A percentile compares a stretch with the other conserved stretches of the same genome.
phyloP scores from a whole-genome alignment of 148 eudicot genomes.

The Linanthus parryae region DNA sequence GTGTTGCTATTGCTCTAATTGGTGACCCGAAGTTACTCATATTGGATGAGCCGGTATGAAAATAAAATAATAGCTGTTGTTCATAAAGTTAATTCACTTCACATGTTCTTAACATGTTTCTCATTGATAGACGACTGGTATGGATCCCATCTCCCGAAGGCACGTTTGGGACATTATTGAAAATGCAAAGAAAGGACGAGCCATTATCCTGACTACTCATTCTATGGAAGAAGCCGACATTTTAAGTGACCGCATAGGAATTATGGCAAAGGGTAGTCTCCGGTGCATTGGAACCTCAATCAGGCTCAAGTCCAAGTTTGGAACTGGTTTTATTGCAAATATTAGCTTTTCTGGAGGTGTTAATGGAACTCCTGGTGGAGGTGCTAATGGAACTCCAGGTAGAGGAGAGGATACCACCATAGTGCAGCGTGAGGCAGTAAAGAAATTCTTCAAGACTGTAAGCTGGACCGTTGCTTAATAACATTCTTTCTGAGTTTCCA shows the following conservation, averaged over 20 bases:
- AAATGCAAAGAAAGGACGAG: slow-evolving; percentile 69
- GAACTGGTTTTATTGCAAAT: slow-evolving; percentile 64
- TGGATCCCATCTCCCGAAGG: slow-evolving; percentile 85
- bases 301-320: slow-evolving; percentile 66
- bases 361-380: slow-evolving; percentile 18
- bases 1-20: slow-evolving; percentile 74
- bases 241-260: slow-evolving; percentile 69
- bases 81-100: neutral
- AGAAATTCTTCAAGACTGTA: slow-evolving; percentile 56
- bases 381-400: too few relatives aligned
- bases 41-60: slow-evolving; percentile 77
- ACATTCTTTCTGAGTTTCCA: too few relatives aligned
- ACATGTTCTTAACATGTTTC: neutral
- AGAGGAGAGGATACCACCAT: slow-evolving; percentile 10
- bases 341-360: slow-evolving; percentile 39
- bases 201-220: slow-evolving; percentile 72
- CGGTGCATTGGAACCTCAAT: slow-evolving; percentile 84
- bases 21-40: slow-evolving; percentile 79
- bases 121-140: slow-evolving; percentile 64
- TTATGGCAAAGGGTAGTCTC: slow-evolving; percentile 91
- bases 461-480: slow-evolving; percentile 12
- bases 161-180: slow-evolving; percentile 92
- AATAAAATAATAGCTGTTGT: neutral
- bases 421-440: slow-evolving; percentile 38
- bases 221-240: slow-evolving; percentile 95